A percentile compares a stretch with the other conserved stretches of the same genome.
Conservation (phyloP, 2,329 filamentous ascomycete species). For the Clarireedia monteithiana region DNA sequence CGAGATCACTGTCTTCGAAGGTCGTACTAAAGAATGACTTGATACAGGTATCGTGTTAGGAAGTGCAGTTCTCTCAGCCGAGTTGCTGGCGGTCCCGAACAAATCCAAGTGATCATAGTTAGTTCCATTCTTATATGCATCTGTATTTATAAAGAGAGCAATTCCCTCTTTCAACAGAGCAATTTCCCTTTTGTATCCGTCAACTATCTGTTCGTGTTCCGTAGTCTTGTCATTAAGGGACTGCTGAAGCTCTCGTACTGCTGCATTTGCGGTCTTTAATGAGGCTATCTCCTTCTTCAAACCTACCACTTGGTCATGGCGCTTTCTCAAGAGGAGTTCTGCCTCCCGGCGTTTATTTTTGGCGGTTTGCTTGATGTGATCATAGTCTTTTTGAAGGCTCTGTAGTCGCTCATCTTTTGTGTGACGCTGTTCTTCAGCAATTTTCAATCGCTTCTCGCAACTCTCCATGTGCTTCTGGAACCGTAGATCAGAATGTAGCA, state of each 20-base stretch:
- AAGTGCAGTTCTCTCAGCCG: constrained; percentile 8
- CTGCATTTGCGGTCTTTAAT: constrained; percentile 31
- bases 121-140: neutral
- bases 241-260: constrained; percentile 13
- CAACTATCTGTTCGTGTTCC: constrained; percentile 18
- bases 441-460: constrained; percentile 34
- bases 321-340: constrained; percentile 45
- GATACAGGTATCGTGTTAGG: constrained; percentile 19
- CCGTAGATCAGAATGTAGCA: constrained; percentile 23
- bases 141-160: neutral
- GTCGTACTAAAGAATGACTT: constrained; percentile 14
- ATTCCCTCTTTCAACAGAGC: constrained; percentile 10
- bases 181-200: constrained; percentile 17
- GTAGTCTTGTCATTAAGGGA: constrained; percentile 13
- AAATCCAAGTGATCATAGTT: neutral
- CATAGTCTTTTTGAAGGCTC: constrained; percentile 44
- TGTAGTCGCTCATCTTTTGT: constrained; percentile 42
- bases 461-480: constrained; percentile 26
- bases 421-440: constrained; percentile 36
- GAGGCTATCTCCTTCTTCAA: constrained; percentile 45
- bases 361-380: constrained; percentile 44
- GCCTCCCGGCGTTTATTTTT: constrained; percentile 48
- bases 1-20: constrained; percentile 14
- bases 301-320: constrained; percentile 48
- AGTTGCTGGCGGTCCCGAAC: neutral